Conservation (phyloP, 2,329 filamentous ascomycete species). For the Pseudomassariella vexata region DNA sequence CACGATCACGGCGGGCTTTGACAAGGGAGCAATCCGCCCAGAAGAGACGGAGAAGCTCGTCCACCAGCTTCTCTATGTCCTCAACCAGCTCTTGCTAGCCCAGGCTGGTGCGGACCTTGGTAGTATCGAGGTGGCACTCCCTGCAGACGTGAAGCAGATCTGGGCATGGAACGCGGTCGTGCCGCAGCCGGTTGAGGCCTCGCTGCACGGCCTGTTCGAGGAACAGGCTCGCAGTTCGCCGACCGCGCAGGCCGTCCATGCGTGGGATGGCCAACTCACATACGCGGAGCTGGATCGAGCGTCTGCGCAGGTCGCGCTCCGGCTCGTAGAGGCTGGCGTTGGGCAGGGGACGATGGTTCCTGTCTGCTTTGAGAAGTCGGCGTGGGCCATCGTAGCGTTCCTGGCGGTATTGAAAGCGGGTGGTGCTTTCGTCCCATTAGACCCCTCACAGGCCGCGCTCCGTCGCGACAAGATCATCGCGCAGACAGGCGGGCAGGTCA, state of each 20-base stretch:
- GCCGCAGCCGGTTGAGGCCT: neutral
- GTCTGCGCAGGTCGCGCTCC: constrained; percentile 16
- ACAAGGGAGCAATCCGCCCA: constrained; percentile 7
- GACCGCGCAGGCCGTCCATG: neutral
- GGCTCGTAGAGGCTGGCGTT: constrained; percentile 21
- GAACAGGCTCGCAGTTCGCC: neutral
- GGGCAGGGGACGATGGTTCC: constrained; percentile 23
- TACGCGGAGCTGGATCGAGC: constrained; percentile 9
- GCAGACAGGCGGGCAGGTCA: too few species aligned
- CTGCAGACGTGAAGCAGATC: constrained; percentile 2
- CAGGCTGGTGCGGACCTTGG: too few species aligned
- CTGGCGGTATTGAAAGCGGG: constrained; percentile 26
- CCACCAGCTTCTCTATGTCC: constrained; percentile 9
- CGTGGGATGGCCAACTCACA: constrained; percentile 3
- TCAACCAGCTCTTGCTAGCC: too few species aligned
- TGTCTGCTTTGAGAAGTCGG: constrained; percentile 28
- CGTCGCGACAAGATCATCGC: constrained; percentile 15
- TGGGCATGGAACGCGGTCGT: constrained; percentile 4
- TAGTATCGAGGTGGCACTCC: constrained; percentile 1
- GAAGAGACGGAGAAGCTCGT: constrained; percentile 8
- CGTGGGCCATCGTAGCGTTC: constrained; percentile 27
- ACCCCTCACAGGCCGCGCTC: constrained; percentile 25
- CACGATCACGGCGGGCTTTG: neutral
- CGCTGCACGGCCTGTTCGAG: constrained; percentile 4
- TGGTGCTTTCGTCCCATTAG: constrained; percentile 29